phyloP scores from a whole-genome alignment of 352 stramenopile species.

The Pythium aristosporum region DNA sequence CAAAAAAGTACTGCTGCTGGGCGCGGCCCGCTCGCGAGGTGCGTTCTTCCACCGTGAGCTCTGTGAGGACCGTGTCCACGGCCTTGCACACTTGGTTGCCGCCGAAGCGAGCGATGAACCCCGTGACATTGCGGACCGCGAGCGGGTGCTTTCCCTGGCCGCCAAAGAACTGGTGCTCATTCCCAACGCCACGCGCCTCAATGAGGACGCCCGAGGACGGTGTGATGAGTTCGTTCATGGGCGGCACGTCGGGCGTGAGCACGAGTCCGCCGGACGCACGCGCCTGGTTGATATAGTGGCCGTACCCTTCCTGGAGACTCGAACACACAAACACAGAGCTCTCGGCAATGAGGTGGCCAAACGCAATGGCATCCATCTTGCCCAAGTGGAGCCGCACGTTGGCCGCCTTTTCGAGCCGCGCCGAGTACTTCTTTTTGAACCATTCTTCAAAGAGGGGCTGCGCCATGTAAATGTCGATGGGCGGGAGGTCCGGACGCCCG shows the following conservation, averaged over 20 bases:
- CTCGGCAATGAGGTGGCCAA: conserved; percentile 54
- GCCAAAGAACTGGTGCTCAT: conserved; percentile 51
- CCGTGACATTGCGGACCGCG: conserved; percentile 35
- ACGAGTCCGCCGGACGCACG: conserved; percentile 45
- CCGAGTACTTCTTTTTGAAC: conserved; percentile 8
- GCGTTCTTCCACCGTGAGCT: conserved; percentile 33
- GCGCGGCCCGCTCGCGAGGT: conserved; percentile 31
- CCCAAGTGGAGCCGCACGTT: conserved; percentile 45
- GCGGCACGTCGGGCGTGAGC: conserved; percentile 49
- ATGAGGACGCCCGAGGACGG: conserved; percentile 46
- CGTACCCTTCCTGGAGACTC: conserved; percentile 59
- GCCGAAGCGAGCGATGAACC: conserved; percentile 43
- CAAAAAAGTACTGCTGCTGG: conserved; percentile 57
- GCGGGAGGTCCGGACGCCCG: conserved; percentile 43
- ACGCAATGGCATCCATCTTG: conserved; percentile 34
- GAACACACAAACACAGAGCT: conserved; percentile 57
- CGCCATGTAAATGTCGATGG: conserved; percentile 51
- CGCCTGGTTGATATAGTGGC: conserved; percentile 75
- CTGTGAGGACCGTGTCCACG: conserved; percentile 38
- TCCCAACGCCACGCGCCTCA: conserved; percentile 26
- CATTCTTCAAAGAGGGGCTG: conserved; percentile 30
- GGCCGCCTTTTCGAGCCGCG: conserved; percentile 10
- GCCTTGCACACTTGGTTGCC: conserved; percentile 40
- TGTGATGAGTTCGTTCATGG: conserved; percentile 69
- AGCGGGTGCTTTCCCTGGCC: conserved; percentile 18